phyloP scores from a whole-genome alignment of 2,329 filamentous ascomycete species.

The Leptographium radiaticola region DNA sequence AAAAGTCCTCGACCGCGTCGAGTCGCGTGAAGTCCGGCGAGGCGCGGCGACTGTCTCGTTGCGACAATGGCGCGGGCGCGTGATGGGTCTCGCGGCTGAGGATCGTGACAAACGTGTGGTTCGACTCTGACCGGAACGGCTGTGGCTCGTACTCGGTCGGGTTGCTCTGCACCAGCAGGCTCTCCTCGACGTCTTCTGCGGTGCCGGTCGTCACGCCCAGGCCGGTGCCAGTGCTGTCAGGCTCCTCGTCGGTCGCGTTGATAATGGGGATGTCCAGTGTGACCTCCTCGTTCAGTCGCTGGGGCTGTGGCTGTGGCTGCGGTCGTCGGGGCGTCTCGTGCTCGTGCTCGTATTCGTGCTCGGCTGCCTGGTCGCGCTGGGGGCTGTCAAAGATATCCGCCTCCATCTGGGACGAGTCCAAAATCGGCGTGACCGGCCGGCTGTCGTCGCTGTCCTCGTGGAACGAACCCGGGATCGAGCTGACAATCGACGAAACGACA shows the following conservation, averaged over 20 bases:
- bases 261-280: background rate
- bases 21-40: conserved; percentile 5
- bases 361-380: background rate
- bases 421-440: conserved; percentile 2
- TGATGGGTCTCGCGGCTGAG: conserved; percentile 30
- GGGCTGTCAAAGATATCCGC: background rate
- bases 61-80: conserved; percentile 5
- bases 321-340: background rate
- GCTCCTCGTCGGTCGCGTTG: background rate
- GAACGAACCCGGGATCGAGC: conserved; percentile 6
- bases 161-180: background rate
- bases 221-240: background rate
- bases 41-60: background rate
- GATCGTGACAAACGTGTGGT: conserved; percentile 36
- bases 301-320: background rate
- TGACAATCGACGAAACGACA: background rate
- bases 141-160: conserved; percentile 24
- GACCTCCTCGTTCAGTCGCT: background rate
- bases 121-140: conserved; percentile 23
- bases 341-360: background rate
- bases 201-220: background rate
- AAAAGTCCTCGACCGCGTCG: conserved; percentile 20
- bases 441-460: conserved; percentile 6
- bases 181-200: background rate
- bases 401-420: background rate